Evolutionary conservation across 140 eudicot genomes (phyloP).

Genomic region (Senecio squalidus): DNA sequence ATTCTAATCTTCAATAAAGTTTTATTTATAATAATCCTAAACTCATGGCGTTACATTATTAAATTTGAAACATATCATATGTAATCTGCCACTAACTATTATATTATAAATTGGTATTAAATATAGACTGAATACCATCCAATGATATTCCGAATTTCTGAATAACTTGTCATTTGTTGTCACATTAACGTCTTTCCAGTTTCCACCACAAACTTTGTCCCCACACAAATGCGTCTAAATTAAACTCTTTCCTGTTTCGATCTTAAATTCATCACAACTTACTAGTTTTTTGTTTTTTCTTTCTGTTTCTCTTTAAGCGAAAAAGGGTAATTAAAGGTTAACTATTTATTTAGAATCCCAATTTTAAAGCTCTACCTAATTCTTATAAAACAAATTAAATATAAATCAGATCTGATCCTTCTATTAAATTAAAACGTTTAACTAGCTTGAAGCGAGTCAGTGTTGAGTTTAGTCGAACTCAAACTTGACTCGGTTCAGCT

Average conservation of each 20-base stretch:
- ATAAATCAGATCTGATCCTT: too few species aligned
- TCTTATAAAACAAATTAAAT: too few species aligned
- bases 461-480: too few species aligned
- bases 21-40: constrained; percentile 7
- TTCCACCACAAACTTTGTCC: constrained; percentile 21
- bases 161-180: background rate
- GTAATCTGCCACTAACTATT: constrained; percentile 14
- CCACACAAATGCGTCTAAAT: constrained; percentile 8
- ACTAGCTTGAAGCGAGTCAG: too few species aligned
- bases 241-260: background rate
- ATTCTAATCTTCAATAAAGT: background rate
- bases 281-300: too few species aligned
- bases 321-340: too few species aligned
- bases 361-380: too few species aligned
- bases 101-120: background rate
- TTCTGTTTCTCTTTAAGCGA: too few species aligned
- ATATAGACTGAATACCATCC: constrained; percentile 4
- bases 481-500: too few species aligned
- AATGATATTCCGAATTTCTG: background rate
- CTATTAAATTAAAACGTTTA: too few species aligned
- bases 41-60: constrained; percentile 17
- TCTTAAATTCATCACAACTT: background rate
- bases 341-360: too few species aligned
- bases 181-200: constrained; percentile 11
- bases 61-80: constrained; percentile 5